Evolutionary conservation across 1,139 yeast genomes (phyloP).

Genomic region (Kodamaea ohmeri): DNA sequence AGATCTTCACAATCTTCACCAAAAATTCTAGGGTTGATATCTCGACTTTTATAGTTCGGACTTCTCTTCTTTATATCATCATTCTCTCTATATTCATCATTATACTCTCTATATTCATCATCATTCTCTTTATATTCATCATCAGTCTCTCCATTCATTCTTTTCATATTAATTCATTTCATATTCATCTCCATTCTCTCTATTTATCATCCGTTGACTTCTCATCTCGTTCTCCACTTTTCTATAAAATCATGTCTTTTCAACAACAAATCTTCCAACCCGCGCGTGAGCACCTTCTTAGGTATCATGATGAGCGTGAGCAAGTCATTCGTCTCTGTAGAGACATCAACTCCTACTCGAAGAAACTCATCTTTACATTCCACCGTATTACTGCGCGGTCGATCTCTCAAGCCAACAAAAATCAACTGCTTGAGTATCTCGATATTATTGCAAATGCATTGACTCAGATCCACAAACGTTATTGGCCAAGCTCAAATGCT

Average conservation of each 20-base stretch:
- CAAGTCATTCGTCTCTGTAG: conserved; percentile 34
- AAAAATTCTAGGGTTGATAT: too few species aligned
- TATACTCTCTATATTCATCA: too few species aligned
- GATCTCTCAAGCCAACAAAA: conserved; percentile 10
- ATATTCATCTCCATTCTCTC: background rate
- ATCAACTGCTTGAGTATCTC: conserved; percentile 19
- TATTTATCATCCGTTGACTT: background rate
- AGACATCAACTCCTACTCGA: conserved; percentile 37
- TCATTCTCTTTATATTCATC: too few species aligned
- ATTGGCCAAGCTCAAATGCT: conserved; percentile 17
- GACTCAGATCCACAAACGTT: conserved; percentile 13
- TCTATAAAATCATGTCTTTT: background rate
- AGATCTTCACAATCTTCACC: too few species aligned
- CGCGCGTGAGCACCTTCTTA: conserved; percentile 14
- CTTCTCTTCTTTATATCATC: too few species aligned
- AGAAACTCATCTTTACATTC: conserved; percentile 37
- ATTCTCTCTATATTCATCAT: too few species aligned
- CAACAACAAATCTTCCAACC: conserved; percentile 14
- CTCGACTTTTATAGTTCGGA: too few species aligned
- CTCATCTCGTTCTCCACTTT: too few species aligned
- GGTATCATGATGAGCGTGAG: conserved; percentile 34
- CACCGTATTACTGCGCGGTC: conserved; percentile 25
- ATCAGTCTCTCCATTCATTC: too few species aligned
- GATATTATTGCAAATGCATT: conserved; percentile 17
- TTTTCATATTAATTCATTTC: too few species aligned